A percentile compares a stretch with the other conserved stretches of the same genome.
These are phyloP conservation scores for Citrullus mucosospermus DNA, from an alignment of 306 rosid species.

Conservation along the genomic window DNA sequence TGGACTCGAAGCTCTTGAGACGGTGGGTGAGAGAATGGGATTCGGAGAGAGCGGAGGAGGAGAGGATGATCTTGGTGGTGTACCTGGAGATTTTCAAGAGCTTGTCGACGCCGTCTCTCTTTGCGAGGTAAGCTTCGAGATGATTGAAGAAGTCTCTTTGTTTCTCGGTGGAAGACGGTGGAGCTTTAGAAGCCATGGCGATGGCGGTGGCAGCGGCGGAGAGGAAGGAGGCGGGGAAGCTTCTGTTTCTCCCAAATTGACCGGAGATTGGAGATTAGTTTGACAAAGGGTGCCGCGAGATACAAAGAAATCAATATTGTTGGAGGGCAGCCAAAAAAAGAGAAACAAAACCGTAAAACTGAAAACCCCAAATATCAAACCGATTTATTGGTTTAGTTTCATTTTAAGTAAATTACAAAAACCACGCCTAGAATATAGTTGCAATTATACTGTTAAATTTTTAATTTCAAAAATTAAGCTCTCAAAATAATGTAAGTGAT, in stretches of 20 bases:
- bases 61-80: slow-evolving; percentile 55
- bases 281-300: background rate
- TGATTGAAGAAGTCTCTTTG: slow-evolving; percentile 49
- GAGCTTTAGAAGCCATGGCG: slow-evolving; percentile 13
- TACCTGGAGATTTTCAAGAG: slow-evolving; percentile 78
- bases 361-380: no score
- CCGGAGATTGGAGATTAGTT: background rate
- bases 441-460: no score
- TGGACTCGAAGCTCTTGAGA: slow-evolving; percentile 71
- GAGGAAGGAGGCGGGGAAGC: background rate
- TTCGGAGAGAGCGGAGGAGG: slow-evolving; percentile 41
- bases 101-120: slow-evolving; percentile 92
- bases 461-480: no score
- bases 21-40: slow-evolving; percentile 35
- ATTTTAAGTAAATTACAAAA: no score
- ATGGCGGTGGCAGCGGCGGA: slow-evolving; percentile 3
- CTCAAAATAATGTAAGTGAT: no score
- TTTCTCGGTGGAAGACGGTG: slow-evolving; percentile 10
- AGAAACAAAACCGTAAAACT: no score
- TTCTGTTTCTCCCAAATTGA: background rate
- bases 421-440: no score
- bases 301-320: background rate
- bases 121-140: slow-evolving; percentile 69
- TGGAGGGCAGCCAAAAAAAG: no score
- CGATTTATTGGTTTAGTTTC: no score